Evolutionary conservation across 495 filamentous ascomycete species (phyloP), one percentile per base, ranked within the genome.

Genomic region (Daldinia loculata): DNA sequence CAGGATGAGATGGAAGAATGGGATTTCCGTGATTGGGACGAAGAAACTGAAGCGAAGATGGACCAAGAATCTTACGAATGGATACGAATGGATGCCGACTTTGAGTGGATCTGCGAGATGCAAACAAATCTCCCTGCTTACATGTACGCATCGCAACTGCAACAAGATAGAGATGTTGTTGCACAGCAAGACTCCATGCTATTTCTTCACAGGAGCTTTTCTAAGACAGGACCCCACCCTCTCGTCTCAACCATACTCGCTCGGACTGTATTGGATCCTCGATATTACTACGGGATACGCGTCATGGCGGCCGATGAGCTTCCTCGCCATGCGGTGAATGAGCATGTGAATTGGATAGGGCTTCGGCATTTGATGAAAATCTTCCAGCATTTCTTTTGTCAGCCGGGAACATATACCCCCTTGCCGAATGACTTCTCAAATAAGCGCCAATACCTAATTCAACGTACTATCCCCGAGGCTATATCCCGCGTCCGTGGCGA

Each of bases 81-180:
- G 95, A 95, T 98, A 66, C 89, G 95, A 15, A 92, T 98, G 85
- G 95, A 99, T 80, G 93, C 94, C 19, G 95, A 99, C 78, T 98
- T 98, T 72, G 95, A 99, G 75, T 99, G 95, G 95, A 89, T 98
- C 41, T 94, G 92, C 80, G 90, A 90, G 57, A 88, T 88, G 43
- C 75, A 80, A 15, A 84, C 94, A 55, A 88, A 86, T 32, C 92
- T 97, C 89, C 93, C 92, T 7, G 86, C 90, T 2, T 98, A 98
- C 82, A 99, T 99, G 95, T 97, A 93, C 75, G 85, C 97, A 60
- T 98, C 95, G 0, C 95, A 99, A 76, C 83, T 99, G 48, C 95
- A 99, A 74, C 96, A 99, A 75, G 95, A 99, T 81, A 86, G 94
- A 66, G 95, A 99, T 81, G 93, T 99, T 52, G 91, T 97, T 53